A percentile compares a stretch with the other conserved stretches of the same genome.
Conservation (phyloP, 768 basidiomycete genomes). For the Phylloporus sp. region DNA sequence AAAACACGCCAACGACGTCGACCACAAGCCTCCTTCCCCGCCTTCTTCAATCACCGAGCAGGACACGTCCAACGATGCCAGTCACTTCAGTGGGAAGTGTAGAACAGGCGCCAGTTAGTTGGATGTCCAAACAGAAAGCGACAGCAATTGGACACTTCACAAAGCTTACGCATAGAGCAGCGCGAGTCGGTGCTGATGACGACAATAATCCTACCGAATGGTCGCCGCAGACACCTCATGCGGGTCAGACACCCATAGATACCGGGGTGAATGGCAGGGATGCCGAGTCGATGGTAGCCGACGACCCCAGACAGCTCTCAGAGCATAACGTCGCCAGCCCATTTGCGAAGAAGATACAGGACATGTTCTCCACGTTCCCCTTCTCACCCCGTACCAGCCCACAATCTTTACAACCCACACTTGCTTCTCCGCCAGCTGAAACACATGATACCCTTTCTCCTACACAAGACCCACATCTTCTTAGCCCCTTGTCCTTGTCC, state of each 20-base stretch:
- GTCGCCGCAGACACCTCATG: constrained; percentile 2
- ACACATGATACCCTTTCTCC: constrained; percentile 8
- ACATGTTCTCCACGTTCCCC: constrained; percentile 46
- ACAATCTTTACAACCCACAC: constrained; percentile 16
- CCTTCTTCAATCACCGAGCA: constrained; percentile 20
- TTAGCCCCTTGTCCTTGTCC: constrained; percentile 43
- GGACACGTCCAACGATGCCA: constrained; percentile 16
- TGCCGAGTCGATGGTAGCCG: constrained; percentile 3
- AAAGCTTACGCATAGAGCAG: constrained; percentile 12
- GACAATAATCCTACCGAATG: constrained; percentile 4
- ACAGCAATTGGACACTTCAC: constrained; percentile 15
- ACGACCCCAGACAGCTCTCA: constrained; percentile 21
- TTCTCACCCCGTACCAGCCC: constrained; percentile 17
- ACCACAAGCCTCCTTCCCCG: constrained; percentile 4
- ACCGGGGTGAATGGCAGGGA: constrained; percentile 1
- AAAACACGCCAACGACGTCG: background rate
- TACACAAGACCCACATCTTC: constrained; percentile 43
- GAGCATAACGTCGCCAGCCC: constrained; percentile 33
- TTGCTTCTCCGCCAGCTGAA: constrained; percentile 9
- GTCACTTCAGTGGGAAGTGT: background rate
- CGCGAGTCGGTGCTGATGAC: constrained; percentile 1
- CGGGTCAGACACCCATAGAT: constrained; percentile 7
- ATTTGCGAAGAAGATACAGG: constrained; percentile 51
- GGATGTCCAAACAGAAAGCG: constrained; percentile 16
- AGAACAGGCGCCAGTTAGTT: constrained; percentile 8